Percentiles rank a stretch among this genome's conserved stretches.
These are phyloP conservation scores for Salvia miltiorrhiza DNA, from an alignment of 257 asterid genomes.

Conservation along the genomic window DNA sequence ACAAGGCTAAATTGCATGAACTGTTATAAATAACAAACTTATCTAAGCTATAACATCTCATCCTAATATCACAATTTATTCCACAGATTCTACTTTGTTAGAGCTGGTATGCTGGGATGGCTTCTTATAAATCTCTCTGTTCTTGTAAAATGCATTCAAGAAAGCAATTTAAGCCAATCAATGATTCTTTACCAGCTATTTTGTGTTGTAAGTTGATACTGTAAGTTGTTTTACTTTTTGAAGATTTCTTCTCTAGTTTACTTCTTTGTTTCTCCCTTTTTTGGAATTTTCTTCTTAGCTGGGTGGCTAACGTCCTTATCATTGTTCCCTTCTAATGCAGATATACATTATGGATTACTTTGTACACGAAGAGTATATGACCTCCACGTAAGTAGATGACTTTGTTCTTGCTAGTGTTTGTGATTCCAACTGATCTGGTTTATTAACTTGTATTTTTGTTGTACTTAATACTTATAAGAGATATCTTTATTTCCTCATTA, in stretches of 20 bases:
- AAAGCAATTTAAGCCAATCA: constrained; percentile 56
- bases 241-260: constrained; percentile 4
- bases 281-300: not conserved
- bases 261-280: not conserved
- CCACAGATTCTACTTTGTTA: constrained; percentile 88
- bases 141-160: constrained; percentile 69
- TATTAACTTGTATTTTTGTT: not conserved
- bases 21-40: not conserved
- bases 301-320: not conserved
- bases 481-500: not conserved
- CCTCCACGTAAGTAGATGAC: constrained; percentile 83
- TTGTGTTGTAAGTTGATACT: constrained; percentile 55
- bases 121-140: constrained; percentile 94
- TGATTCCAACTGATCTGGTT: constrained; percentile 4
- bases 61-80: constrained; percentile 17
- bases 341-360: constrained; percentile 89
- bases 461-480: not conserved
- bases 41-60: constrained; percentile 2
- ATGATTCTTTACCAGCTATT: constrained; percentile 89
- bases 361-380: constrained; percentile 88
- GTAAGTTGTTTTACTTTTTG: constrained; percentile 3
- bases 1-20: constrained; percentile 11
- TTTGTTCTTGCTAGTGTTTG: constrained; percentile 13
- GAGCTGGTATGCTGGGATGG: constrained; percentile 99
- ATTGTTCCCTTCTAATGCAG: constrained; percentile 39